A percentile compares a stretch with the other conserved stretches of the same genome.
These are phyloP conservation scores for Pulveroboletus sp. DNA, from an alignment of 768 basidiomycete genomes.

Conservation along the genomic window DNA sequence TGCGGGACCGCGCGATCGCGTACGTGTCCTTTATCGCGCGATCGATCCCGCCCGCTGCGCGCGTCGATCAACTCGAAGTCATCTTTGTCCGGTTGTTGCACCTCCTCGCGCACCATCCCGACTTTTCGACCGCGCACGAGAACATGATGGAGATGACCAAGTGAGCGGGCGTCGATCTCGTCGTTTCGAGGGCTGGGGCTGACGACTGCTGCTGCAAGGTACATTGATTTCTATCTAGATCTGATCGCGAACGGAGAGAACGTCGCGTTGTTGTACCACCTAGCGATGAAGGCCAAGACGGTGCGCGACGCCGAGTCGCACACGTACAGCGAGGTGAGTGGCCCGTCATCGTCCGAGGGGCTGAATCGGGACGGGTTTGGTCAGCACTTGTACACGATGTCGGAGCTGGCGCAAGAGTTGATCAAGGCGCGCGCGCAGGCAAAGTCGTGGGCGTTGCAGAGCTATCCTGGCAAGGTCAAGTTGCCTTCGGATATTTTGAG, in stretches of 20 bases:
- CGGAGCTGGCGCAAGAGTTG: conserved; percentile 86
- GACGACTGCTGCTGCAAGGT: too few relatives aligned
- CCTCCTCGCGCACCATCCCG: conserved; percentile 90
- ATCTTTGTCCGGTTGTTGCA: conserved; percentile 85
- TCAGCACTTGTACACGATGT: conserved; percentile 85
- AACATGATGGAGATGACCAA: conserved; percentile 75
- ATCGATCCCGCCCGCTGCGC: conserved; percentile 47
- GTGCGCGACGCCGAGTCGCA: conserved; percentile 75
- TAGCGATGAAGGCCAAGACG: conserved; percentile 81
- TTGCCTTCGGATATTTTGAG: conserved; percentile 82
- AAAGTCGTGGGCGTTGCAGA: conserved; percentile 71
- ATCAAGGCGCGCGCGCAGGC: conserved; percentile 62
- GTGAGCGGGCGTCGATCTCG: conserved; percentile 41
- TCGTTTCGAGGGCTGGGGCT: too few relatives aligned
- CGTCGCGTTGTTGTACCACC: conserved; percentile 74
- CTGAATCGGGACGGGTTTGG: too few relatives aligned
- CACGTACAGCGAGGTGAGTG: conserved; percentile 66
- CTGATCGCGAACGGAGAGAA: conserved; percentile 76
- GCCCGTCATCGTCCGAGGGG: too few relatives aligned
- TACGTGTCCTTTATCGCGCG: conserved; percentile 51
- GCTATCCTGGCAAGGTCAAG: conserved; percentile 76
- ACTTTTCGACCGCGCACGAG: conserved; percentile 67
- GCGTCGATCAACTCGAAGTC: conserved; percentile 70
- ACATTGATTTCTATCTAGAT: conserved; percentile 85
- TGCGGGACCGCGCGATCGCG: conserved; percentile 58